phyloP scores from a whole-genome alignment of 139 green algal genomes.

The Astrephomene gubernaculifera region DNA sequence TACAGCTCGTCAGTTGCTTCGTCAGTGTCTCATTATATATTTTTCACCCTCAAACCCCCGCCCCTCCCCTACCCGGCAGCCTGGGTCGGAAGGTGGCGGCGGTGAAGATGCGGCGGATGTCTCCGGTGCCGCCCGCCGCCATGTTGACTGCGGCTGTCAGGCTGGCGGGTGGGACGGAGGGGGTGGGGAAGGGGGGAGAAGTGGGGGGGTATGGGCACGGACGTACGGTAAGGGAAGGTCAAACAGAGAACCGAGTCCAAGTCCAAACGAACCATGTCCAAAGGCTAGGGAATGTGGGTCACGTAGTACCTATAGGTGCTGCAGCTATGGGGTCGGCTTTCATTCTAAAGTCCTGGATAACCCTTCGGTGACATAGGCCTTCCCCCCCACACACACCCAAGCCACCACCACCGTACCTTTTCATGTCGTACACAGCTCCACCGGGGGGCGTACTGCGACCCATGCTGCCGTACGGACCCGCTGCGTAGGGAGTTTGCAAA shows the following conservation, averaged over 20 bases:
- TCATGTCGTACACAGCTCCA: slow-evolving; percentile 55
- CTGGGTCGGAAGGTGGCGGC: slow-evolving; percentile 60
- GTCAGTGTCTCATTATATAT: too few species aligned
- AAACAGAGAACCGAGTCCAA: too few species aligned
- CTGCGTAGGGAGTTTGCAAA: too few species aligned
- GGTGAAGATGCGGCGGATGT: slow-evolving; percentile 40
- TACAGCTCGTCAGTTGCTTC: too few species aligned
- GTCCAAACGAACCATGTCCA: too few species aligned
- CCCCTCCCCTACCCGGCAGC: slow-evolving; percentile 55
- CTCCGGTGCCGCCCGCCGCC: slow-evolving; percentile 13
- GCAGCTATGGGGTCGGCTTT: too few species aligned
- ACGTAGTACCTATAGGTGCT: too few species aligned
- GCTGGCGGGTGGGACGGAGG: neutral
- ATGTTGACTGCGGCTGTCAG: slow-evolving; percentile 41
- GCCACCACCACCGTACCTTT: slow-evolving; percentile 48
- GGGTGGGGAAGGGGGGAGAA: neutral
- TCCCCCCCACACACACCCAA: too few species aligned
- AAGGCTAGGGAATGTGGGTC: too few species aligned
- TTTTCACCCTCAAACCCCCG: neutral
- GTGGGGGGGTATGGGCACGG: neutral
- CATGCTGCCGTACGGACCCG: neutral
- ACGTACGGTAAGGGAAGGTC: too few species aligned
- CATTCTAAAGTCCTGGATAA: too few species aligned
- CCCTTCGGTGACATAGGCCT: too few species aligned
- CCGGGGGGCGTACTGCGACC: neutral